Conservation (phyloP, 1,284 basidiomycete genomes). For the Fistulina hepatica region DNA sequence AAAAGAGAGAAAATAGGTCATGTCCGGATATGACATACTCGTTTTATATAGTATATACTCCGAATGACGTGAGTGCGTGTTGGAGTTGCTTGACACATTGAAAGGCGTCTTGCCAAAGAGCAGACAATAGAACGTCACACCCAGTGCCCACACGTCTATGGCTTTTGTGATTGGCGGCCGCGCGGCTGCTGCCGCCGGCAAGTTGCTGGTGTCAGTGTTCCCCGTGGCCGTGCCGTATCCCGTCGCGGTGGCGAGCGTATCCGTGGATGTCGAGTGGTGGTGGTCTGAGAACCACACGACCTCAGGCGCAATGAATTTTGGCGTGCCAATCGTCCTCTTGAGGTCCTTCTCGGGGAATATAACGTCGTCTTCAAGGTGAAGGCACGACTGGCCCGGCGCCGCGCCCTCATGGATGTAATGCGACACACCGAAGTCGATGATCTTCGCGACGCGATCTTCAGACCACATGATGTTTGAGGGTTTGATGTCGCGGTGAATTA, state of each 20-base stretch:
- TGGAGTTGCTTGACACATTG: constrained; percentile 38
- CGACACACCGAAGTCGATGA: constrained; percentile 84
- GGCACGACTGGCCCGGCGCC: too few relatives aligned
- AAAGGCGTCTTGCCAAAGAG: constrained; percentile 74
- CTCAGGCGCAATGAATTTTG: constrained; percentile 84
- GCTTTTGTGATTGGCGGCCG: constrained; percentile 63
- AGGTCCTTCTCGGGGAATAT: constrained; percentile 64
- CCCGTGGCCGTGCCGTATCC: too few relatives aligned
- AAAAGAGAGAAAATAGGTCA: too few relatives aligned
- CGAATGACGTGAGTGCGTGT: constrained; percentile 37
- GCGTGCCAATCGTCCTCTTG: constrained; percentile 74
- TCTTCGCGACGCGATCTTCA: constrained; percentile 68
- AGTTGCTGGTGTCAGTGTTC: constrained; percentile 4
- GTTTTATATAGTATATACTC: constrained; percentile 63
- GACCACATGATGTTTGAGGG: constrained; percentile 80
- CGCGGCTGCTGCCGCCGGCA: constrained; percentile 18
- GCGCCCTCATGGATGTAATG: constrained; percentile 39
- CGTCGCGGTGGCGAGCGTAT: constrained; percentile 15
- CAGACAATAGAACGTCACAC: constrained; percentile 80
- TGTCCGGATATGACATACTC: too few relatives aligned
- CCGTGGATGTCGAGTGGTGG: constrained; percentile 12
- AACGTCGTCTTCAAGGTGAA: constrained; percentile 24
- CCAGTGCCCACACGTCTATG: constrained; percentile 88
- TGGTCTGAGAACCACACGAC: constrained; percentile 53
- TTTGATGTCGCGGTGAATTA: constrained; percentile 91